Evolutionary conservation across 2,329 filamentous ascomycete genomes (phyloP).

Genomic region (Ophiostoma montium): DNA sequence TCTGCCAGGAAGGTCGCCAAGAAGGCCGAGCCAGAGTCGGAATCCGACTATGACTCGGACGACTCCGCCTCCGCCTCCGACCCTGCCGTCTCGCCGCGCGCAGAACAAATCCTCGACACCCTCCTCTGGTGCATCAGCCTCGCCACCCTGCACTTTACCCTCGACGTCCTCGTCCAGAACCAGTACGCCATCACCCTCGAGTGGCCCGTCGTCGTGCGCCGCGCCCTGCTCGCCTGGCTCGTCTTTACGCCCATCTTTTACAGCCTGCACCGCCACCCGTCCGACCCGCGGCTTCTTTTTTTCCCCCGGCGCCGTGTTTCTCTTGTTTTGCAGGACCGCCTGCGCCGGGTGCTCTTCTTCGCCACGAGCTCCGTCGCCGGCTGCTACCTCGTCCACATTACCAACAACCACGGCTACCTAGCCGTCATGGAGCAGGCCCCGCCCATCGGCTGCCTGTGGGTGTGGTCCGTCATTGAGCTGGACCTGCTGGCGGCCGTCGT

Average conservation of each 20-base stretch:
- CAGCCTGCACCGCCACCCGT: slow-evolving; percentile 37
- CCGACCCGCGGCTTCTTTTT: slow-evolving; percentile 35
- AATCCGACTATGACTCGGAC: slow-evolving; percentile 11
- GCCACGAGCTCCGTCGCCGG: slow-evolving; percentile 46
- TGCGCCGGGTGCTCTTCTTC: slow-evolving; percentile 51
- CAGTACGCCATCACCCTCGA: slow-evolving; percentile 58
- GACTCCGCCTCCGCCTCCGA: slow-evolving; percentile 18
- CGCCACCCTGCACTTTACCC: slow-evolving; percentile 59
- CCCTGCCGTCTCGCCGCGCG: slow-evolving; percentile 25
- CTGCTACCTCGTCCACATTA: slow-evolving; percentile 67
- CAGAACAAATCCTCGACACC: slow-evolving; percentile 40
- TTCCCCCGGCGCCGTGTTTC: slow-evolving; percentile 26
- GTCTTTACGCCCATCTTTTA: slow-evolving; percentile 43
- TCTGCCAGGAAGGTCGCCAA: not conserved
- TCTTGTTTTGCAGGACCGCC: slow-evolving; percentile 25
- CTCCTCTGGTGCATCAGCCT: slow-evolving; percentile 47
- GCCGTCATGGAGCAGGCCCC: slow-evolving; percentile 85
- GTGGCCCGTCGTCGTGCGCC: slow-evolving; percentile 39
- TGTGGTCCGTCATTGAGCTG: slow-evolving; percentile 86
- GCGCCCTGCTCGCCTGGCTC: slow-evolving; percentile 39
- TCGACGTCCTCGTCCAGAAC: slow-evolving; percentile 65
- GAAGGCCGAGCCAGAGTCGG: slow-evolving; percentile 3
- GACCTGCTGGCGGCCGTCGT: slow-evolving; percentile 50
- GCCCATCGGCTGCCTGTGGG: slow-evolving; percentile 78
- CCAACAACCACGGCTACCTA: slow-evolving; percentile 68